Conservation (phyloP, 371 early-diverging fungal genomes). For the Neoconidiobolus thromboides region DNA sequence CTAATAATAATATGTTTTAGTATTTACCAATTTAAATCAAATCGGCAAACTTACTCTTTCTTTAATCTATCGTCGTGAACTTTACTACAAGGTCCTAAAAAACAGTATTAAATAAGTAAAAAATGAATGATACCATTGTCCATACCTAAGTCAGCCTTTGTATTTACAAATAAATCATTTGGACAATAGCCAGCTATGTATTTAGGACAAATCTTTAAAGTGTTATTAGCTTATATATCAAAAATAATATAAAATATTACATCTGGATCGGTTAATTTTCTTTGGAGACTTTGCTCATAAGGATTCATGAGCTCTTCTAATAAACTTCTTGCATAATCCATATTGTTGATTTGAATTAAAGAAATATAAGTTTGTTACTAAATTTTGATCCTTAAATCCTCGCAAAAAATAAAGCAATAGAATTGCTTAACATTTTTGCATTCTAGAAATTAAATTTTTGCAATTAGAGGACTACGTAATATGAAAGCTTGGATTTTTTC, state of each 20-base stretch:
- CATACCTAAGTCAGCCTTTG: conserved; percentile 63
- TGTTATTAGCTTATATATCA: conserved; percentile 50
- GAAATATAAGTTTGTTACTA: too few relatives aligned
- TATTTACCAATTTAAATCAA: conserved; percentile 14
- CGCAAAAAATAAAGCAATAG: too few relatives aligned
- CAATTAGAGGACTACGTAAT: too few relatives aligned
- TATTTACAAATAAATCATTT: conserved; percentile 65
- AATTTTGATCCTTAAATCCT: too few relatives aligned
- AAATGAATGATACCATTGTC: too few relatives aligned
- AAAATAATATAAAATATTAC: conserved; percentile 17
- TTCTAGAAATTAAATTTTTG: too few relatives aligned
- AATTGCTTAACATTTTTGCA: too few relatives aligned
- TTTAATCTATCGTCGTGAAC: conserved; percentile 67
- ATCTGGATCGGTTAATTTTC: conserved; percentile 41
- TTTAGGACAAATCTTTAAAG: conserved; percentile 59
- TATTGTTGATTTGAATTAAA: not conserved
- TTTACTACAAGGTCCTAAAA: conserved; percentile 38
- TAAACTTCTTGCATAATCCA: conserved; percentile 52
- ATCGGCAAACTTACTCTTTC: conserved; percentile 37
- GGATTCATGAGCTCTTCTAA: conserved; percentile 65
- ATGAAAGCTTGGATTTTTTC: too few relatives aligned
- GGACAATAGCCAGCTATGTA: conserved; percentile 75
- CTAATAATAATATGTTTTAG: conserved; percentile 9
- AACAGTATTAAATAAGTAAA: not conserved
- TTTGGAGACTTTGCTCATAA: conserved; percentile 37